phyloP scores from a whole-genome alignment of 2,329 filamentous ascomycete genomes.

The Neofusicoccum umdonicola region DNA sequence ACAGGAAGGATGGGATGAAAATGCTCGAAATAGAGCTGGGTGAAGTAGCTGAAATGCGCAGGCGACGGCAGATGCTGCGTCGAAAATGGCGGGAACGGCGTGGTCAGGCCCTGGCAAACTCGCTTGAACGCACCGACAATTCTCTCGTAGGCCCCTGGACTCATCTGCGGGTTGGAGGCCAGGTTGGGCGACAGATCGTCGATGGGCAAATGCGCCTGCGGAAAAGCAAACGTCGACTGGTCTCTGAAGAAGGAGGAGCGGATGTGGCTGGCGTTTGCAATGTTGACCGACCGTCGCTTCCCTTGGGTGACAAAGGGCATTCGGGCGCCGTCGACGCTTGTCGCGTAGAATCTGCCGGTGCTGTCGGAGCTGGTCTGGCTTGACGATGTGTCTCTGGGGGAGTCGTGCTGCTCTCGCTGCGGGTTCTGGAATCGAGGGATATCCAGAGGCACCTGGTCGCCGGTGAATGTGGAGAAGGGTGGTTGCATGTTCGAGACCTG shows the following conservation, averaged over 20 bases:
- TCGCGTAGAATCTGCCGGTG: background rate
- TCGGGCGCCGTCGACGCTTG: background rate
- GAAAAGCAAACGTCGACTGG: background rate
- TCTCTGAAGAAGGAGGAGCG: background rate
- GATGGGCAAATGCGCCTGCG: background rate
- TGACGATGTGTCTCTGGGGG: background rate
- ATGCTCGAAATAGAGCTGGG: background rate
- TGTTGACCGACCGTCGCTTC: background rate
- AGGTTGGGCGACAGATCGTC: background rate
- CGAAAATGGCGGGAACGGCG: background rate
- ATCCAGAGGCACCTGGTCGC: background rate
- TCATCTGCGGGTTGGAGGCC: background rate
- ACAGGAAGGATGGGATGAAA: slow-evolving; percentile 2
- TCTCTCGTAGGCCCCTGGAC: background rate
- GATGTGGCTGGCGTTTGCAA: background rate
- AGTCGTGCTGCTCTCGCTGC: background rate
- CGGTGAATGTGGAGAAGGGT: background rate
- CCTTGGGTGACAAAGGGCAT: background rate
- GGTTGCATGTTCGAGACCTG: background rate
- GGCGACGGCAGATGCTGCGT: background rate
- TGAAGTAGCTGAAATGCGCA: background rate
- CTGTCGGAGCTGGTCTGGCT: background rate
- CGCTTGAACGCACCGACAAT: background rate
- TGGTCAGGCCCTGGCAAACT: background rate
- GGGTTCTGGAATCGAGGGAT: background rate